Evolutionary conservation across 371 early-diverging fungal genomes (phyloP).

Genomic region (Parasitella parasitica): DNA sequence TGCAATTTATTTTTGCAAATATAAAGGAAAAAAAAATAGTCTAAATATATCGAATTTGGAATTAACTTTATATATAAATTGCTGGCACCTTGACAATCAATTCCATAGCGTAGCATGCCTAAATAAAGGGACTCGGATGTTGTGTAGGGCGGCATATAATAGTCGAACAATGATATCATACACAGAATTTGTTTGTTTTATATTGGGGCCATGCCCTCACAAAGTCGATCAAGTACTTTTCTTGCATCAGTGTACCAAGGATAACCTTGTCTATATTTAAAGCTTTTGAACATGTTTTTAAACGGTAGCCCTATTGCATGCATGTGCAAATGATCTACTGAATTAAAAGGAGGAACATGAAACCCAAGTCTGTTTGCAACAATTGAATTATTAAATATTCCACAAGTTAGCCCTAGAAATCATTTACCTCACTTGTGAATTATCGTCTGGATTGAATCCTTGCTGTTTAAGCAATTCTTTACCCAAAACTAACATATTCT

Average conservation of each 20-base stretch:
- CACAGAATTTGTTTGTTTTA: background rate
- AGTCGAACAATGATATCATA: conserved; percentile 5
- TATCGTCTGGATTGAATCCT: conserved; percentile 34
- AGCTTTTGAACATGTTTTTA: conserved; percentile 25
- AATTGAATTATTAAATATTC: background rate
- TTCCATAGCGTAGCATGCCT: background rate
- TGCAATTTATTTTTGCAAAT: conserved; percentile 3
- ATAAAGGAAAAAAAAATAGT: conserved; percentile 16
- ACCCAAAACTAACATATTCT: conserved; percentile 47
- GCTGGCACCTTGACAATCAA: background rate
- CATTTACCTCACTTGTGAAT: conserved; percentile 16
- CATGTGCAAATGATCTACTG: conserved; percentile 60
- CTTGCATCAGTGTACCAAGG: conserved; percentile 34
- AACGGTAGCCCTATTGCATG: conserved; percentile 61
- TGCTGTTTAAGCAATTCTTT: conserved; percentile 34
- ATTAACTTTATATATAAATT: conserved; percentile 15
- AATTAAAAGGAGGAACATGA: conserved; percentile 68
- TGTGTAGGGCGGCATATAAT: background rate
- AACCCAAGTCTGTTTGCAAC: conserved; percentile 50
- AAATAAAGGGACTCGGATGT: conserved; percentile 11
- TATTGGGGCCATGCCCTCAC: conserved; percentile 12
- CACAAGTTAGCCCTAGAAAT: too few species aligned
- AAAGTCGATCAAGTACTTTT: conserved; percentile 8
- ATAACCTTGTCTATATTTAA: conserved; percentile 24
- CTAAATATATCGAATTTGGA: conserved; percentile 10